Base-by-base conservation (phyloP, 2,329 filamentous ascomycete species). In the Aspergillus niger region DNA sequence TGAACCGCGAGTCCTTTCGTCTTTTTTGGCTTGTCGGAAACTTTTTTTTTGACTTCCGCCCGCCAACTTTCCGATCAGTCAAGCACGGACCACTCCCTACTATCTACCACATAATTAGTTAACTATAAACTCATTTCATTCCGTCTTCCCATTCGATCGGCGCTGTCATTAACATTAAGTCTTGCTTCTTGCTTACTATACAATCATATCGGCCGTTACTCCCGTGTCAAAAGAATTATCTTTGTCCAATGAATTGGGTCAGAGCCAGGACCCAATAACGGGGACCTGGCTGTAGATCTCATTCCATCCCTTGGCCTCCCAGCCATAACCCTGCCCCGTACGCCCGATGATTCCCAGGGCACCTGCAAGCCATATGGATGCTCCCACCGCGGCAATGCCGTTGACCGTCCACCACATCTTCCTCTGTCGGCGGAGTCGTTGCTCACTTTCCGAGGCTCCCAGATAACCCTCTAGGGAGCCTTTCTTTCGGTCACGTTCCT, bases 231-330 rank as follows among this genome's bases (percentile, higher is more conserved):
- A 20, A 38, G 13, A 13, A 17, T 24, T 39, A 38, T 39, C 10
- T 30, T 30, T 36, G 30, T 36, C 32, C 11, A 36, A 36, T 13
- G 10, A 36, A 36, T 36, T 15, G 32, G n/a, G 22, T 58, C 68
- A 83, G 66, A 82, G 71, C 79, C 82, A 86, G 56, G 74, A 70
- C 1, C 83, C 82, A 56, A 89, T 70, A 11, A 88, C 66, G 1
- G 87, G 87, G 44, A 89, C 80, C 55, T 80, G 81, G 63, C 75
- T 80, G 72, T 88, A 92, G 65, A 97, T 80, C 53, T 86, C 84
- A 78, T 97, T 90, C 76, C 94, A 97, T 53, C 90, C 83, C 67
- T 83, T 89, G 2, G 87, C 91, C 57, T 96, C 82, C 92, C 92
- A 97, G 0, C 92, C 92, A 3, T 84, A 80, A 1, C 86, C 87